phyloP scores from a whole-genome alignment of 768 basidiomycete species.

The Lepiota brunneoincarnata region DNA sequence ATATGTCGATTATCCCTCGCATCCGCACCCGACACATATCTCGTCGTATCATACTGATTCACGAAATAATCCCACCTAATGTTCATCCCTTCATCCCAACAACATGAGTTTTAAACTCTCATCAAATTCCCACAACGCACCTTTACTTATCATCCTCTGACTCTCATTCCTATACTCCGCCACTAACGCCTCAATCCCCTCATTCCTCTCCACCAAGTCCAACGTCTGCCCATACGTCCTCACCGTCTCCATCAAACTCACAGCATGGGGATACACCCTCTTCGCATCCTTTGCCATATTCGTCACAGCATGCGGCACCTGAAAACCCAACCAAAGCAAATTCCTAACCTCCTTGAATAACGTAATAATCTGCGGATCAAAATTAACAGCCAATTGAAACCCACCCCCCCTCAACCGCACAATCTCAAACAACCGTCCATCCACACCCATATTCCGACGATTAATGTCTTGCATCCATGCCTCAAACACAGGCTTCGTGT shows the following conservation, averaged over 20 bases:
- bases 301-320: conserved; percentile 90
- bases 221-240: conserved; percentile 95
- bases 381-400: conserved; percentile 86
- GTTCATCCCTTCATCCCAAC: conserved; percentile 67
- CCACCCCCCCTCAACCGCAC: conserved; percentile 47
- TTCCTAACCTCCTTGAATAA: conserved; percentile 98
- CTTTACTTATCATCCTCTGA: conserved; percentile 90
- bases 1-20: conserved; percentile 85
- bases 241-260: conserved; percentile 98
- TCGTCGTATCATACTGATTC: conserved; percentile 84
- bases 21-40: conserved; percentile 73
- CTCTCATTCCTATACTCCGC: conserved; percentile 93
- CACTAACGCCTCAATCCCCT: conserved; percentile 90
- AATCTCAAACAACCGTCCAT: conserved; percentile 92
- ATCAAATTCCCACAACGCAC: conserved; percentile 37
- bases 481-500: conserved; percentile 90
- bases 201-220: conserved; percentile 86
- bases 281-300: conserved; percentile 99
- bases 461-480: conserved; percentile 98
- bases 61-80: conserved; percentile 98
- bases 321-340: conserved; percentile 92
- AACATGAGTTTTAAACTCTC: background rate
- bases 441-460: conserved; percentile 87
- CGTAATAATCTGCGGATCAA: conserved; percentile 97
- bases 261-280: conserved; percentile 96